Evolutionary conservation across 2,329 filamentous ascomycete species (phyloP), one percentile per base, ranked within the genome.

Genomic region (Kalmusia sp.): DNA sequence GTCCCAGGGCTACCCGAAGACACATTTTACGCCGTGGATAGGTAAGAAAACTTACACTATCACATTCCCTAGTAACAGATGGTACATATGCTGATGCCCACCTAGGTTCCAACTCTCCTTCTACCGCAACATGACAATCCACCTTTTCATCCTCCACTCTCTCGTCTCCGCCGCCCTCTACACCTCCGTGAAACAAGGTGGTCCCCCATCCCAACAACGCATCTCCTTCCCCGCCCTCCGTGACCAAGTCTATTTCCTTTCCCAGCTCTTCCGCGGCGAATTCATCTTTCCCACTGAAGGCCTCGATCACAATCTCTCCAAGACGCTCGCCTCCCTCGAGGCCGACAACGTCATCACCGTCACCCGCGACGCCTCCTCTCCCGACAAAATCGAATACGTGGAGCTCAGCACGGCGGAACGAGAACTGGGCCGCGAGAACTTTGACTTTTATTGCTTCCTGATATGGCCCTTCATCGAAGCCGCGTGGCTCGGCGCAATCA

Each of bases 81-180:
- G 25, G 7, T 12, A 19, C 25, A 27, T 2, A 12, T 21, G 39
- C 54, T 63, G 40, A 64, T 47, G 5, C 6, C 28, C n/a, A 11
- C 46, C 3, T 57, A 76, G 79, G 48, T 99, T 99, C 79, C 95
- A 99, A 71, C 84, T 99, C 8, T 96, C 92, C 0, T 99, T 99
- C 75, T 99, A 99, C 77, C 88, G 95, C 47, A 99, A 99, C 75
- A 98, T 98, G 95, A 97, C 93, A 0, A 99, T 99, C 57, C 95
- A 99, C 71, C 84, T 99, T 4, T 99, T 99, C 74, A 95, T 99
- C 52, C 89, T 92, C 2, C 93, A 98, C 71, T 90, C 93, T 0
- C 81, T 99, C 4, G 91, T 98, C 19, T 95, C 91, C 56, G 91
- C 88, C 4, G 90, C 90, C 24, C 88, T 99, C 82, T 99, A 99